Percentiles rank a stretch among this genome's conserved stretches.
Conservation (phyloP, 352 stramenopile genomes). For the Elongisporangium undulatum region DNA sequence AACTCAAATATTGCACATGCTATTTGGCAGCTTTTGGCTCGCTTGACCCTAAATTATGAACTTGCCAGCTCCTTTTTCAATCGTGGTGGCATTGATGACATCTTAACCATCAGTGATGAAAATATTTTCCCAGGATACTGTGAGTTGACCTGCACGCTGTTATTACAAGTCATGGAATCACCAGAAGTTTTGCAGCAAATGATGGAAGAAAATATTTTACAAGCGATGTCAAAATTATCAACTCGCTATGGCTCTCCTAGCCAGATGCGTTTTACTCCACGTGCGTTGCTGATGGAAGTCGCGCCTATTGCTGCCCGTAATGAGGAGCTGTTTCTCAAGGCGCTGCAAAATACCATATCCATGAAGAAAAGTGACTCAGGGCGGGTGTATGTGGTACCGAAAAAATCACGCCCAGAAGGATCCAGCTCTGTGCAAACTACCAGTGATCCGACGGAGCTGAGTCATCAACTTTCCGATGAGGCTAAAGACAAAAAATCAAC, state of each 20-base stretch:
- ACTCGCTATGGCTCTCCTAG: slow-evolving; percentile 58
- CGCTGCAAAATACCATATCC: slow-evolving; percentile 56
- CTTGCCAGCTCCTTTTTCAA: slow-evolving; percentile 57
- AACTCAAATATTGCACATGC: slow-evolving; percentile 45
- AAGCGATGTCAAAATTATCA: slow-evolving; percentile 71
- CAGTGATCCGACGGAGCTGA: not conserved
- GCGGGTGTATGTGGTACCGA: slow-evolving; percentile 68
- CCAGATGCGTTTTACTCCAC: slow-evolving; percentile 80
- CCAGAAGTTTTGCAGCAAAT: slow-evolving; percentile 80
- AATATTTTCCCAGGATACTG: slow-evolving; percentile 64
- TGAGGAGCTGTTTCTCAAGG: slow-evolving; percentile 71
- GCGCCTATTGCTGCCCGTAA: slow-evolving; percentile 65
- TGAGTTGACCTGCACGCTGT: slow-evolving; percentile 60
- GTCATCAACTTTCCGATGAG: slow-evolving; percentile 4
- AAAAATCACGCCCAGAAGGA: slow-evolving; percentile 6
- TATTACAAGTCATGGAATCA: slow-evolving; percentile 77
- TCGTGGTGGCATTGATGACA: slow-evolving; percentile 47
- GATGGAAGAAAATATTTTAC: slow-evolving; percentile 84
- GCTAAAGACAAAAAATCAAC: slow-evolving; percentile 18
- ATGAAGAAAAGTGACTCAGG: slow-evolving; percentile 82
- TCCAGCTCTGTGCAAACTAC: not conserved
- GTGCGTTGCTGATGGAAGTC: slow-evolving; percentile 77
- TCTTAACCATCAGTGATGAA: slow-evolving; percentile 41
- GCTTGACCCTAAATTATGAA: slow-evolving; percentile 69
- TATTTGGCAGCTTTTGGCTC: slow-evolving; percentile 66